Evolutionary conservation across 2,329 filamentous ascomycete genomes (phyloP), one percentile per base, ranked within the genome.

Genomic region (Chaetomiaceae sp.): DNA sequence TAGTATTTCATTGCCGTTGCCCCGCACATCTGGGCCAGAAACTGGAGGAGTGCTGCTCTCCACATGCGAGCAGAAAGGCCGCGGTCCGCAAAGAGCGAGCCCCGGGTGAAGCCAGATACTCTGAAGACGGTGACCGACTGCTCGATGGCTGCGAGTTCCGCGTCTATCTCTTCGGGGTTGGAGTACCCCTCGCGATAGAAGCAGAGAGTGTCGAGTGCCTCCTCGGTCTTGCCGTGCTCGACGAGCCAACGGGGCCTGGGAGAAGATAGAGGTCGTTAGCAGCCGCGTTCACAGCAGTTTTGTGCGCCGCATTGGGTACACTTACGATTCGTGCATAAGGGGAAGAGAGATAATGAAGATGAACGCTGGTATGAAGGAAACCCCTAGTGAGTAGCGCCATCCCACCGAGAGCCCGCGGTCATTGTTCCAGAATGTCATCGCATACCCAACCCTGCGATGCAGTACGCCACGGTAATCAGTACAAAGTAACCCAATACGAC

Each of bases 1-100:
- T 81, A 81, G 57, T 82, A 81, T 58, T 82, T 81, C 69, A 82
- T 81, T 3, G 77, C 77, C 0, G 77, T 77, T 13, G 77, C 77
- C 17, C 79, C 78, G 56, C 76, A 80, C 74, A 81, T 77, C 57
- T 80, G 77, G 0, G 76, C 75, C 74, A 82, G 77, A 63, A 82
- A 81, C 60, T 81, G 78, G 5, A 82, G 67, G 1, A 81, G 64
- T 0, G 76, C 71, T 1, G 77, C 77, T 16, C 78, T 71, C 79
- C 79, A 82, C 13, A 82, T 66, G 0, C 79, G 70, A 13, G 72
- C 68, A 58, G 75, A 76, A 1, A 82, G 65, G 12, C 70, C 64
- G 13, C 66, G 63, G 25, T 79, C 66, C 4, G 68, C 70, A 61
- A 82, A 77, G 1, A 82, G 68, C 7, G 69, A 70, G n/a, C 66